Evolutionary conservation across 2,329 filamentous ascomycete genomes (phyloP), one percentile per base, ranked within the genome.

Genomic region (Tolypocladium tundrense): DNA sequence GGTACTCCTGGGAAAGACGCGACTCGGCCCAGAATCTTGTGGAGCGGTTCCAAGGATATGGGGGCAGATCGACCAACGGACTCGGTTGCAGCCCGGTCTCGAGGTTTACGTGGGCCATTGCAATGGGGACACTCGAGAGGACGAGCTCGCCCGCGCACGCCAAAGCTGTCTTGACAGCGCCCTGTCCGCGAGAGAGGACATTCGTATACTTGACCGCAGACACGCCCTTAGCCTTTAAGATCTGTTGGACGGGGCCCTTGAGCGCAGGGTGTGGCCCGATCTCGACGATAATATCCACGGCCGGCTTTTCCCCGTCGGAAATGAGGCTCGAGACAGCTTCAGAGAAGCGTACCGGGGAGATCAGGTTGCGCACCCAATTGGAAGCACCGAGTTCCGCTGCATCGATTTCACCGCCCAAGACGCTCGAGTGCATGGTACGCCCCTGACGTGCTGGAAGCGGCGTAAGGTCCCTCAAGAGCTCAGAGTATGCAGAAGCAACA

Each of bases 221-320:
- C n/a, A 55, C 21, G 5, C 37, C 54, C 27, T 16, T 4, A 1
- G 19, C 27, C 40, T 55, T 37, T 13, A 37, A 10, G 19, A 21
- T 45, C 33, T 27, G 40, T 13, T 14, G 19, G 16, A 27, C 27
- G 7, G 50, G 50, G 1, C 50, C 50, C 31, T 16, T 19, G 19
- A 52, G 27, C 14, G 50, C 50, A 19, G 50, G 2, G 27, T 52
- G 50, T 9, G 50, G 50, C 50, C 50, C 50, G 16, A 52, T 21
- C 27, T 67, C 52, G 6, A 61, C 57, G 10, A 62, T 2, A 2
- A 40, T 31, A 16, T 52, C 50, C 50, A 52, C 19, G 42, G 19
- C 42, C 1, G 9, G 31, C 24, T 45, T 45, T 11, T 45, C 42
- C 8, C 31, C 50, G n/a, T 21, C 7, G 16, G 10, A 16, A 16